These are phyloP conservation scores for Naegleria lovaniensis DNA, from an alignment of 208 protist species.

Conservation along the genomic window DNA sequence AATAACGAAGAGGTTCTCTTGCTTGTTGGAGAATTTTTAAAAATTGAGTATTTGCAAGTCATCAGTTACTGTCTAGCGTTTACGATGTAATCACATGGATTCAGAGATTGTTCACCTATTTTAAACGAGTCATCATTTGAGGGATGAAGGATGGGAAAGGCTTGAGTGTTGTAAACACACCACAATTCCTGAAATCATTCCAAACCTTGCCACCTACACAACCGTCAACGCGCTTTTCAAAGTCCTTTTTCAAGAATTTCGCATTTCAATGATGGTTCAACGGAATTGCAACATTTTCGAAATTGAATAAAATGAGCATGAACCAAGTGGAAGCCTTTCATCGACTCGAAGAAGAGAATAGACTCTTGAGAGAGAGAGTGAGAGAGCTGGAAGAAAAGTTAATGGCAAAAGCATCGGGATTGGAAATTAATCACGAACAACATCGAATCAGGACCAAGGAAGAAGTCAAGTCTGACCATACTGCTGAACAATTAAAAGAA, in stretches of 20 bases:
- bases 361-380: not conserved
- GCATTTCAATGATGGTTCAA: too few relatives aligned
- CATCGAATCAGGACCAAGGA: not conserved
- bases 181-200: too few relatives aligned
- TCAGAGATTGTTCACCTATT: slow-evolving; percentile 2
- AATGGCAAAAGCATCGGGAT: not conserved
- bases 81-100: not conserved
- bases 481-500: not conserved
- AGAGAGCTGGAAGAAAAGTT: not conserved
- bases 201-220: too few relatives aligned
- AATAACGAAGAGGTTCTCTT: not conserved
- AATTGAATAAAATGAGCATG: too few relatives aligned
- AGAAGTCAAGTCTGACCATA: not conserved
- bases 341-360: not conserved
- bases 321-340: not conserved
- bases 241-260: too few relatives aligned
- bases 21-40: too few relatives aligned
- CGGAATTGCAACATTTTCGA: too few relatives aligned
- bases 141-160: too few relatives aligned
- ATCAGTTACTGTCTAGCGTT: slow-evolving; percentile 1
- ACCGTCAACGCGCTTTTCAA: too few relatives aligned
- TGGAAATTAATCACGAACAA: not conserved
- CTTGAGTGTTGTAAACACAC: too few relatives aligned
- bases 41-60: too few relatives aligned
- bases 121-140: not conserved